phyloP scores from a whole-genome alignment of 1,284 basidiomycete species.

The Agroathelia rolfsii region DNA sequence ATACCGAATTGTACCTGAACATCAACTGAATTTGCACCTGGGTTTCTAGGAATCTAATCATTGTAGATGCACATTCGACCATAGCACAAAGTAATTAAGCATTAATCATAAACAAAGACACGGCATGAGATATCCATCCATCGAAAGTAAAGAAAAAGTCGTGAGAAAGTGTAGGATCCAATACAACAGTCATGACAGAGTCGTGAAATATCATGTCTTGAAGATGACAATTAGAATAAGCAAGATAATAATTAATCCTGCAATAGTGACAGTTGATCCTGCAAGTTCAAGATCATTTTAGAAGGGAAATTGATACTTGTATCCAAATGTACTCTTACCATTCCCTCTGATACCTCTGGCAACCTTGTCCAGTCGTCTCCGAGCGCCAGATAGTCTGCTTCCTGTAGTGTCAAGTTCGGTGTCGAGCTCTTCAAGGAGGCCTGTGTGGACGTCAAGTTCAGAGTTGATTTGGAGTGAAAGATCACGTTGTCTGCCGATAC shows the following conservation, averaged over 20 bases:
- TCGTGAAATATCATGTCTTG: constrained; percentile 49
- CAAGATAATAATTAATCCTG: constrained; percentile 58
- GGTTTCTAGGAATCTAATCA: no score
- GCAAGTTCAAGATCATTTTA: constrained; percentile 3
- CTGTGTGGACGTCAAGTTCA: constrained; percentile 73
- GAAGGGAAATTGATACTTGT: background rate
- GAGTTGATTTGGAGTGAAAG: constrained; percentile 77
- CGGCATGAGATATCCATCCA: no score
- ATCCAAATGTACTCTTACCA: constrained; percentile 34
- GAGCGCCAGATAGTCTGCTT: constrained; percentile 49
- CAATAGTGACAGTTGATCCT: constrained; percentile 71
- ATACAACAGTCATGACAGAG: no score
- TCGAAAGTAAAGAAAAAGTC: no score
- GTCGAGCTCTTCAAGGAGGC: constrained; percentile 69
- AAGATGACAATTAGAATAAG: constrained; percentile 74
- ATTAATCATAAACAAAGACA: no score
- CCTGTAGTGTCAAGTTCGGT: constrained; percentile 63
- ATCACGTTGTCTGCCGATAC: constrained; percentile 67
- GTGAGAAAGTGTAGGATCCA: no score
- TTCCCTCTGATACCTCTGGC: constrained; percentile 69
- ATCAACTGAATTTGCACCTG: no score
- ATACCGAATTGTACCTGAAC: no score
- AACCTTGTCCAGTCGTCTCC: constrained; percentile 58
- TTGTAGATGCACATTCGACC: no score
- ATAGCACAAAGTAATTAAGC: no score